Evolutionary conservation across 352 stramenopile species (phyloP).

Genomic region (Saprolegnia diclina): DNA sequence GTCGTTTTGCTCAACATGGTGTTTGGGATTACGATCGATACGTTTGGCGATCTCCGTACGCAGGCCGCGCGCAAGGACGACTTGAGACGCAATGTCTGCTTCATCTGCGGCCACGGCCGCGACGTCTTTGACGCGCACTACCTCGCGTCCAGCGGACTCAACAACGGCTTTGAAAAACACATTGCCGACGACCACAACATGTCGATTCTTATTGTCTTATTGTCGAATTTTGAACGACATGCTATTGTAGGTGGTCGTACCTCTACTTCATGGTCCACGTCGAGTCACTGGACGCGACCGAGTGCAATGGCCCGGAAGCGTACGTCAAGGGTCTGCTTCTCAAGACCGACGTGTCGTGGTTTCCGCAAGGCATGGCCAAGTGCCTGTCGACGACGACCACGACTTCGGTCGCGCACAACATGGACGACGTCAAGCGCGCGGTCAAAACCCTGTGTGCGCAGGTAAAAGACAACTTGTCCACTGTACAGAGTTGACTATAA

Average conservation of each 20-base stretch:
- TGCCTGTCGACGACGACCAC: neutral
- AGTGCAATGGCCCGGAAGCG: slow-evolving; percentile 29
- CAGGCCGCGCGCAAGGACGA: slow-evolving; percentile 26
- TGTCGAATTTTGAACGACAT: too few relatives aligned
- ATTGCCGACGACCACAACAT: slow-evolving; percentile 30
- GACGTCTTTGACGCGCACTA: slow-evolving; percentile 32
- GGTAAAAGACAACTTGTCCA: neutral
- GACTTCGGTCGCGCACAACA: neutral
- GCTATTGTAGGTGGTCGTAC: slow-evolving; percentile 27
- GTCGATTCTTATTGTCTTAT: neutral
- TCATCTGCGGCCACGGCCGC: slow-evolving; percentile 34
- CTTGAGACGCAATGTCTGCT: slow-evolving; percentile 27
- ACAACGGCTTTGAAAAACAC: slow-evolving; percentile 28
- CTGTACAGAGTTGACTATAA: neutral
- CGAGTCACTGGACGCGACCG: slow-evolving; percentile 24
- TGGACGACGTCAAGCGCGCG: neutral
- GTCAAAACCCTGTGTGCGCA: neutral
- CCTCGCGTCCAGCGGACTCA: slow-evolving; percentile 15
- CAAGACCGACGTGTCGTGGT: slow-evolving; percentile 26
- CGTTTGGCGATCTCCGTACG: slow-evolving; percentile 32
- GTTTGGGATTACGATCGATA: slow-evolving; percentile 45
- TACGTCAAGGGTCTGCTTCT: slow-evolving; percentile 25
- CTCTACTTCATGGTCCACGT: slow-evolving; percentile 29
- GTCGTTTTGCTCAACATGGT: slow-evolving; percentile 41
- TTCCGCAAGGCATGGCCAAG: slow-evolving; percentile 25